Evolutionary conservation across 1,139 yeast species (phyloP).

Genomic region (Yamadazyma oceani): DNA sequence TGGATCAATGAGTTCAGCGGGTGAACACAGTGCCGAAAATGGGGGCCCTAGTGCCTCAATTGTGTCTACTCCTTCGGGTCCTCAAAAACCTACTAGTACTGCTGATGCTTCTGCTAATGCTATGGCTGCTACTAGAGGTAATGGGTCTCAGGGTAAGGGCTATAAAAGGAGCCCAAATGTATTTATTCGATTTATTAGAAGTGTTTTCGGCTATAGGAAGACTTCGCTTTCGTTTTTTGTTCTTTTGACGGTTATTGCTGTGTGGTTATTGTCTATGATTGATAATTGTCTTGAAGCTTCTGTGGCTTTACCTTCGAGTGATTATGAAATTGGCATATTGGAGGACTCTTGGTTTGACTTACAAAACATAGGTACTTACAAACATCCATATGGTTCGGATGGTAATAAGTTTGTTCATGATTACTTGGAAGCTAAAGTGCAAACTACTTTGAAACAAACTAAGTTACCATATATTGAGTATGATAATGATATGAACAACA

Average conservation of each 20-base stretch:
- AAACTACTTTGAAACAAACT: constrained; percentile 24
- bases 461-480: constrained; percentile 39
- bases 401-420: constrained; percentile 78
- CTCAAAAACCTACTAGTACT: not conserved
- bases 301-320: constrained; percentile 37
- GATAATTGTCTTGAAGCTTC: constrained; percentile 41
- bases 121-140: not conserved
- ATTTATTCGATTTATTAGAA: constrained; percentile 16
- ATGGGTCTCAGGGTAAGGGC: not conserved
- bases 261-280: constrained; percentile 27
- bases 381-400: constrained; percentile 77
- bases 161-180: constrained; percentile 11
- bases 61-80: constrained; percentile 5
- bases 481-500: constrained; percentile 49
- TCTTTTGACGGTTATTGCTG: constrained; percentile 37
- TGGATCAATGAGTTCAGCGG: constrained; percentile 7
- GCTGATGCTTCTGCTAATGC: too few species aligned
- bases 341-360: constrained; percentile 65
- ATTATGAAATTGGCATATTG: constrained; percentile 39
- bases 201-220: constrained; percentile 59
- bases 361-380: constrained; percentile 60
- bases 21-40: not conserved
- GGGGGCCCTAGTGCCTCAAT: constrained; percentile 6
- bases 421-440: constrained; percentile 52
- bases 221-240: constrained; percentile 56